Evolutionary conservation across 2,329 filamentous ascomycete genomes (phyloP).

Genomic region (Sporothrix protearum): DNA sequence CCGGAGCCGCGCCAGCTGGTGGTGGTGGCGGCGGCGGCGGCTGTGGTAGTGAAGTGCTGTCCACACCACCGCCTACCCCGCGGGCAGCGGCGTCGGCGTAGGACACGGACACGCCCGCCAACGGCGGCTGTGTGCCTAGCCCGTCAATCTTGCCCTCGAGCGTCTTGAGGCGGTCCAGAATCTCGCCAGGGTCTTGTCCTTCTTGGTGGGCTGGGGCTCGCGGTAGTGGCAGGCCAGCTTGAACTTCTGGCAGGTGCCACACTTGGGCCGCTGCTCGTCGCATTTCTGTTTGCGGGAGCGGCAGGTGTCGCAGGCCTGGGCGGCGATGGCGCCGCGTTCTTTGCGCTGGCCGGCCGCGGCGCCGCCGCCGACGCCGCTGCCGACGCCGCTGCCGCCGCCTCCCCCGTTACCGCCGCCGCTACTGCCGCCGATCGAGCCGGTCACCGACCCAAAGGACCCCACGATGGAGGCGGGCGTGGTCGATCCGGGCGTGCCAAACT

Average conservation of each 20-base stretch:
- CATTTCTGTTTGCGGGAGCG: slow-evolving; percentile 61
- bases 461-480: background rate
- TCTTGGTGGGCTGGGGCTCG: slow-evolving; percentile 60
- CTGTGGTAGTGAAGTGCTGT: too few species aligned
- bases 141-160: slow-evolving; percentile 56
- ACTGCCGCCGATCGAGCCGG: background rate
- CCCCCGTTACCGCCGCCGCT: too few species aligned
- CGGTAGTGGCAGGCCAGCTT: slow-evolving; percentile 58
- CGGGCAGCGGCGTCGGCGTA: too few species aligned
- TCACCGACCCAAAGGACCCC: background rate
- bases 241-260: slow-evolving; percentile 55
- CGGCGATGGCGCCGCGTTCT: slow-evolving; percentile 48
- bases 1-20: background rate
- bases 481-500: background rate
- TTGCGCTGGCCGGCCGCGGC: slow-evolving; percentile 35
- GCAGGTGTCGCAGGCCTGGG: slow-evolving; percentile 58
- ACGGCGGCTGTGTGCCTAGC: slow-evolving; percentile 29
- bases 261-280: slow-evolving; percentile 60
- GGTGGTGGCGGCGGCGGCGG: background rate
- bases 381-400: too few species aligned
- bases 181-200: slow-evolving; percentile 61
- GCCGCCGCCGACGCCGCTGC: background rate
- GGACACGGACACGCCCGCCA: too few species aligned
- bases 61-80: too few species aligned
- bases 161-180: slow-evolving; percentile 53